A percentile compares a stretch with the other conserved stretches of the same genome.
Evolutionary conservation across 2,329 filamentous ascomycete species (phyloP).

Genomic region (Fusarium sp.): DNA sequence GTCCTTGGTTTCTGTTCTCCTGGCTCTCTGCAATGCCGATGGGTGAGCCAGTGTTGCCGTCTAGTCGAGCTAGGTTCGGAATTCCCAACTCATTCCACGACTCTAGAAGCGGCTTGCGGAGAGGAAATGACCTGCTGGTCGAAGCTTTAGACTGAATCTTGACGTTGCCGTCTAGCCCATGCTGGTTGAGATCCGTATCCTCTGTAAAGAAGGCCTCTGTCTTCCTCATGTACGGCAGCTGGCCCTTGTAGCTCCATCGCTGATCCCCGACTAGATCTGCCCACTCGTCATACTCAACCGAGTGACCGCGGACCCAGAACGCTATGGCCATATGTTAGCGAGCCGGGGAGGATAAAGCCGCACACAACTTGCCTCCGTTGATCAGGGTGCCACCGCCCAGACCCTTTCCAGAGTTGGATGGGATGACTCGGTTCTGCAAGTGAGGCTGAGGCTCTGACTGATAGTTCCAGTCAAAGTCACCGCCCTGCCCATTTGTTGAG

Average conservation of each 20-base stretch:
- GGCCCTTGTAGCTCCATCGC: conserved; percentile 56
- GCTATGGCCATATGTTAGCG: conserved; percentile 27
- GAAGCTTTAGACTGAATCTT: conserved; percentile 43
- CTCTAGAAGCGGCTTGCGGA: conserved; percentile 48
- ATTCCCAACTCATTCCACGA: conserved; percentile 53
- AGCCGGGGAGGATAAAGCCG: too few species aligned
- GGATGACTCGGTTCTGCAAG: conserved; percentile 39
- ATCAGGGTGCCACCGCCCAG: conserved; percentile 53
- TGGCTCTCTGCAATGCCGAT: conserved; percentile 46
- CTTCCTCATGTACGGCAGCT: conserved; percentile 47
- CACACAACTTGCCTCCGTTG: conserved; percentile 47
- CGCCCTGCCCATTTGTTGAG: conserved; percentile 10
- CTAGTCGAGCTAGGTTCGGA: neutral
- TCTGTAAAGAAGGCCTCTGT: neutral
- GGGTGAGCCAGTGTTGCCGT: conserved; percentile 42
- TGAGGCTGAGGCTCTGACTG: conserved; percentile 42
- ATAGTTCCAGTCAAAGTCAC: conserved; percentile 50
- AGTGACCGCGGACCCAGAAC: conserved; percentile 55
- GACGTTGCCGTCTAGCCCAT: conserved; percentile 51
- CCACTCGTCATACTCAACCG: conserved; percentile 59
- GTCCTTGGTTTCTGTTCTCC: conserved; percentile 39
- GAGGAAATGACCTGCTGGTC: conserved; percentile 49
- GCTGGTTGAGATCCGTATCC: conserved; percentile 40
- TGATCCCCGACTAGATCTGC: conserved; percentile 46
- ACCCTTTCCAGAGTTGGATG: conserved; percentile 49